phyloP scores from a whole-genome alignment of 2,329 filamentous ascomycete species.

The Didymella lethalis region DNA sequence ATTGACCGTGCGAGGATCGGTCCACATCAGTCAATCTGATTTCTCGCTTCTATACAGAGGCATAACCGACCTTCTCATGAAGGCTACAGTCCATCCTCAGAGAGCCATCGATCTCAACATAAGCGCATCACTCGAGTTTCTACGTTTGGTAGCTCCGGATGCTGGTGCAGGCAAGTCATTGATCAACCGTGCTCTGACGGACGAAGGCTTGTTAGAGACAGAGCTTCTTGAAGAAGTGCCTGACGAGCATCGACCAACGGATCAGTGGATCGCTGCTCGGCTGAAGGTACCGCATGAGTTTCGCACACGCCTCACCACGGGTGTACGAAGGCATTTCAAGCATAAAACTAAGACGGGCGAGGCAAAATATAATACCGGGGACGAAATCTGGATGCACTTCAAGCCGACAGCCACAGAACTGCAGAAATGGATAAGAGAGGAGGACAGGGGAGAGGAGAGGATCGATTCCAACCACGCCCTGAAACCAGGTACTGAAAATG shows the following conservation, averaged over 20 bases:
- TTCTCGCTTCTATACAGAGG: constrained; percentile 70
- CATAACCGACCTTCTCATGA: constrained; percentile 65
- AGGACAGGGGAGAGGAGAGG: constrained; percentile 30
- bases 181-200: constrained; percentile 61
- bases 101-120: constrained; percentile 70
- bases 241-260: constrained; percentile 62
- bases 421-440: constrained; percentile 34
- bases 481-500: constrained; percentile 9
- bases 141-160: constrained; percentile 59
- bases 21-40: constrained; percentile 72
- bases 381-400: constrained; percentile 65
- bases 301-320: constrained; percentile 57
- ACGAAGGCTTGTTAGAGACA: constrained; percentile 61
- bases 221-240: constrained; percentile 58
- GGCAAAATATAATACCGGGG: constrained; percentile 48
- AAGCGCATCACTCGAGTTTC: constrained; percentile 68
- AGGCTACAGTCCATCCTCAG: constrained; percentile 69
- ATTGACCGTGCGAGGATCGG: constrained; percentile 63
- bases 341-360: constrained; percentile 49
- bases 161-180: constrained; percentile 50
- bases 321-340: constrained; percentile 50
- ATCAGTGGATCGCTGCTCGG: constrained; percentile 66
- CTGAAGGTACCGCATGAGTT: constrained; percentile 68
- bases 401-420: constrained; percentile 42
- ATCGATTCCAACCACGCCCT: constrained; percentile 29